Evolutionary conservation across 352 stramenopile species (phyloP).

Genomic region (Detonula confervacea): DNA sequence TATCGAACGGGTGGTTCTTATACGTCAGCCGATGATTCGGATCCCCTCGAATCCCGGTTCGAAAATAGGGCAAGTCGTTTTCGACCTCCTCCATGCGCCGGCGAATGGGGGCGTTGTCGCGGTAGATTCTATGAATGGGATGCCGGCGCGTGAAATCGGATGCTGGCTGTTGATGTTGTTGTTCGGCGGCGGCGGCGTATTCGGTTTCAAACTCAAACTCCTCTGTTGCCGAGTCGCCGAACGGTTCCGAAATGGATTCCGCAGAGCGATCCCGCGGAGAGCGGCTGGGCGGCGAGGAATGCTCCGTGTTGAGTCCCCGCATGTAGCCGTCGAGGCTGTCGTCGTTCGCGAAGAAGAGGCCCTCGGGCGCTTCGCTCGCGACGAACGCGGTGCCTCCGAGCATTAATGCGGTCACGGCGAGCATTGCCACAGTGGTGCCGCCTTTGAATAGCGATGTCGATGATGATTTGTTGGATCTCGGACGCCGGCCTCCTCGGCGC

Average conservation of each 20-base stretch:
- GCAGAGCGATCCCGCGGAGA: too few species aligned
- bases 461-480: too few species aligned
- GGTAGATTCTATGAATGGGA: slow-evolving; percentile 72
- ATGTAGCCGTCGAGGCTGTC: too few species aligned
- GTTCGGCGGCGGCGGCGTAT: too few species aligned
- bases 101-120: slow-evolving; percentile 55
- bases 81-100: slow-evolving; percentile 70
- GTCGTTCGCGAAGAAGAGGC: not conserved
- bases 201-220: too few species aligned
- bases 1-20: too few species aligned
- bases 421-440: not conserved
- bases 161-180: not conserved
- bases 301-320: too few species aligned
- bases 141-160: slow-evolving; percentile 4
- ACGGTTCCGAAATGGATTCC: too few species aligned
- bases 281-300: too few species aligned
- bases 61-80: slow-evolving; percentile 62
- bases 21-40: slow-evolving; percentile 57
- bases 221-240: too few species aligned
- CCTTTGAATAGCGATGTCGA: too few species aligned
- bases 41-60: slow-evolving; percentile 63
- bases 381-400: not conserved
- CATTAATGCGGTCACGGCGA: not conserved
- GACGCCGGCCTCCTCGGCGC: too few species aligned
- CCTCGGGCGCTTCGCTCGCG: not conserved